Conservation (phyloP, 2,329 filamentous ascomycete species). For the Tympanopsis confertula region DNA sequence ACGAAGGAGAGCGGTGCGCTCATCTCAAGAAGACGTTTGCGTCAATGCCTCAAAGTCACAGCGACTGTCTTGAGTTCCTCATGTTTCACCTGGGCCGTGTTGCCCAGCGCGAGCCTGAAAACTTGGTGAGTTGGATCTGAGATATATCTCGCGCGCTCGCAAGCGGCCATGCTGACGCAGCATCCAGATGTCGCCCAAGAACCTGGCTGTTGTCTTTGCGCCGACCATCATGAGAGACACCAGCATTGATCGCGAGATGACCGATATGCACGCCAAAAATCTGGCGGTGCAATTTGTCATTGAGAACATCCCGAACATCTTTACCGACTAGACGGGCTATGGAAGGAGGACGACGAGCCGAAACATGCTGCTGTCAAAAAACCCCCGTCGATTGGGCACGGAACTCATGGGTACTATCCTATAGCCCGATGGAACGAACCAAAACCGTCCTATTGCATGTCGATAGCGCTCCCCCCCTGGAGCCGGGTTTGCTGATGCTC, state of each 20-base stretch:
- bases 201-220: conserved; percentile 91
- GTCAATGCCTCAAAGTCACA: conserved; percentile 70
- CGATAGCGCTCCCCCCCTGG: no score
- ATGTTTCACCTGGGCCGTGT: conserved; percentile 88
- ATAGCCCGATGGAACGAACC: no score
- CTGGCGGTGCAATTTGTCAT: conserved; percentile 84
- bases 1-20: conserved; percentile 54
- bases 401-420: no score
- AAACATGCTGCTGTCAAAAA: no score
- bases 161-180: not conserved
- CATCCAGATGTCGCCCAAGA: conserved; percentile 80
- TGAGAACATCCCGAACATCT: conserved; percentile 77
- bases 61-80: conserved; percentile 82
- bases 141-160: not conserved
- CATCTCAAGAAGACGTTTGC: conserved; percentile 65
- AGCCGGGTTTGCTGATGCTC: no score
- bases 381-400: no score
- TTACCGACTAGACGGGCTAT: conserved; percentile 42
- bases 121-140: conserved; percentile 49
- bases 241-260: conserved; percentile 87
- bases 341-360: no score
- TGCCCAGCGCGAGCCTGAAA: conserved; percentile 70
- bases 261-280: conserved; percentile 89
- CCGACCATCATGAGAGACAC: conserved; percentile 92
- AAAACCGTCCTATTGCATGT: no score